A percentile compares a stretch with the other conserved stretches of the same genome.
These are phyloP conservation scores for Areca catechu DNA, from an alignment of 176 grass and related monocot genomes.

Conservation along the genomic window DNA sequence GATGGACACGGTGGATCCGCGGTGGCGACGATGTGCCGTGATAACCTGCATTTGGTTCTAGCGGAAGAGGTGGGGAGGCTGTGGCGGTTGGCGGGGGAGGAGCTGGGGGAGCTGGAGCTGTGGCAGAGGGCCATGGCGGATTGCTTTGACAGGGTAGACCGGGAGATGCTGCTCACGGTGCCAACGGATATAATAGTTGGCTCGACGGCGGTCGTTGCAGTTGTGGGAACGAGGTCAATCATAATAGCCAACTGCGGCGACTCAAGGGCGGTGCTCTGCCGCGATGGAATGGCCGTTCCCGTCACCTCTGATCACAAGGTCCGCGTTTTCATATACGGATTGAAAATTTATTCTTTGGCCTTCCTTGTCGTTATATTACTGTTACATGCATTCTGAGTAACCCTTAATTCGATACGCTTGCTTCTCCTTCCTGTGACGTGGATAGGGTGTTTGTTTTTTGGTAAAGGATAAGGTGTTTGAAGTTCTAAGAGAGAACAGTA, in stretches of 20 bases:
- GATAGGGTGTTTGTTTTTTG: too few species aligned
- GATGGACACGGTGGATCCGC: constrained; percentile 20
- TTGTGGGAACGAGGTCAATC: constrained; percentile 21
- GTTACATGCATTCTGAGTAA: too few species aligned
- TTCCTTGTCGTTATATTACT: too few species aligned
- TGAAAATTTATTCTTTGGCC: too few species aligned
- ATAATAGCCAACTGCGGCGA: constrained; percentile 42
- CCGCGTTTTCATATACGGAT: not conserved
- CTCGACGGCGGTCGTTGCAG: constrained; percentile 31
- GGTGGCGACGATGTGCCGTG: constrained; percentile 5
- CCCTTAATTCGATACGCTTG: too few species aligned
- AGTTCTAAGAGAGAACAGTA: too few species aligned
- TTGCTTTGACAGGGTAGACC: constrained; percentile 20
- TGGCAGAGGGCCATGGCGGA: constrained; percentile 18
- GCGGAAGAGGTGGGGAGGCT: not conserved
- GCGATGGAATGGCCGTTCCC: constrained; percentile 12
- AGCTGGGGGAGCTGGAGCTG: not conserved
- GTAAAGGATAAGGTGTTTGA: too few species aligned
- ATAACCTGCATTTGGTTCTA: constrained; percentile 21
- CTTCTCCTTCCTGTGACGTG: too few species aligned
- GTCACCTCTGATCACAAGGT: constrained; percentile 33
- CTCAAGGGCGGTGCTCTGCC: constrained; percentile 31
- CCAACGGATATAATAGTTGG: constrained; percentile 20
- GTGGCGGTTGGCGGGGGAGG: too few species aligned
- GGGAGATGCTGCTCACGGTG: constrained; percentile 4